Evolutionary conservation across 257 asterid genomes (phyloP).

Genomic region (Fraxinus excelsior): DNA sequence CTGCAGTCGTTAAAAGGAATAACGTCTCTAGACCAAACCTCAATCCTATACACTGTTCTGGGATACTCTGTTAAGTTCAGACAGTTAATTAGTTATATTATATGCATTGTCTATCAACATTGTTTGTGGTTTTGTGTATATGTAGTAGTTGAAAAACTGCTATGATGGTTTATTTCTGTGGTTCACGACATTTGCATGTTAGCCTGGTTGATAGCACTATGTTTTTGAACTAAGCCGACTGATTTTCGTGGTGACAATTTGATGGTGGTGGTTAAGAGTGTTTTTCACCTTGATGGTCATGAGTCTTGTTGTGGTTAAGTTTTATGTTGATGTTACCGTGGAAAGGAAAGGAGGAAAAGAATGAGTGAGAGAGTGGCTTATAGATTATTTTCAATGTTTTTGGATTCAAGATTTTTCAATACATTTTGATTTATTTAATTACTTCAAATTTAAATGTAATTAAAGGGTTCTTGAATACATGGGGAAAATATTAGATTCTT

Average conservation of each 20-base stretch:
- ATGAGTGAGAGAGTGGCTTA: background rate
- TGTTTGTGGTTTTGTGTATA: background rate
- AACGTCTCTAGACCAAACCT: no score
- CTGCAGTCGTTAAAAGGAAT: background rate
- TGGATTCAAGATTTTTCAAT: no score
- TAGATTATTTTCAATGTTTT: background rate
- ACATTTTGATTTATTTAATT: no score
- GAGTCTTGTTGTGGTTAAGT: background rate
- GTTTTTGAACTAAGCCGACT: background rate
- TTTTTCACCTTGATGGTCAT: background rate
- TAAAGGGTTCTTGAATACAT: background rate
- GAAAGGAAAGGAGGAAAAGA: background rate
- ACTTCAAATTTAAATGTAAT: background rate
- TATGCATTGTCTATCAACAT: background rate
- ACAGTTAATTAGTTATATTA: background rate
- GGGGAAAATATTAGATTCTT: background rate
- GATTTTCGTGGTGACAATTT: background rate
- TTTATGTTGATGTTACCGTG: background rate
- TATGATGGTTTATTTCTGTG: background rate
- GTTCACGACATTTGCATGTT: background rate
- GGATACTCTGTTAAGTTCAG: background rate
- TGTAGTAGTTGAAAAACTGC: background rate
- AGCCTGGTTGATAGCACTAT: background rate
- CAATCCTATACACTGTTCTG: background rate
- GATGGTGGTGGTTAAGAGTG: background rate